Evolutionary conservation across 2,329 filamentous ascomycete species (phyloP), one percentile per base, ranked within the genome.

Genomic region (Fusarium duplospermum): DNA sequence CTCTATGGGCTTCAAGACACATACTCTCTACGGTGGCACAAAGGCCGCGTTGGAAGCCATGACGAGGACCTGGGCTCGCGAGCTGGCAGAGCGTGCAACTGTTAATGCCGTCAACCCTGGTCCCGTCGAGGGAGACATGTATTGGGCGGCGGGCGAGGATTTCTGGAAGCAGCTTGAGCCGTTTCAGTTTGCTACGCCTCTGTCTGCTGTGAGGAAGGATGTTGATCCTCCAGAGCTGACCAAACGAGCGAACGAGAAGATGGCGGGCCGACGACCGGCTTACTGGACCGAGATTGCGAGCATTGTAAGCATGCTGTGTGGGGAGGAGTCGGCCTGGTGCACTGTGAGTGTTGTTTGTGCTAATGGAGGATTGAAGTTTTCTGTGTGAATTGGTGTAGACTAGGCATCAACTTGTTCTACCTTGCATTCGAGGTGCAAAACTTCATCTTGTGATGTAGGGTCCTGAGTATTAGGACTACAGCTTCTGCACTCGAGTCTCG

Each of bases 21-120:
- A 88, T 81, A 82, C 83, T 33, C 83, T 89, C 47, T 89, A 89
- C 78, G 86, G 83, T 56, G 85, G 86, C 14, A 85, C 83, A 72
- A 89, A 89, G 80, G 87, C 86, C 2, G 87, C 87, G 0, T 74
- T 88, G 24, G 87, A 88, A 76, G 86, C 86, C 70, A 86, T 88
- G 84, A 87, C 86, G 35, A 83, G 87, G 60, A 86, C 84, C 4
- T 88, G 86, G 87, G 82, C 86, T 2, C 83, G 86, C 45, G 87
- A 88, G 81, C 83, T 89, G n/a, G 79, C 83, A 47, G 85, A 87
- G 80, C 78, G 82, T 45, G 81, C 81, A 63, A 88, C 86, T 20
- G 86, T 88, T 57, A 89, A 89, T 75, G 83, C 85, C 42, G 80
- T 88, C 69, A 88, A 87, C 81, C 87, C 87, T 2, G 87, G 87